These are phyloP conservation scores for Citrus inodora DNA, from an alignment of 345 rosid species.

Conservation along the genomic window DNA sequence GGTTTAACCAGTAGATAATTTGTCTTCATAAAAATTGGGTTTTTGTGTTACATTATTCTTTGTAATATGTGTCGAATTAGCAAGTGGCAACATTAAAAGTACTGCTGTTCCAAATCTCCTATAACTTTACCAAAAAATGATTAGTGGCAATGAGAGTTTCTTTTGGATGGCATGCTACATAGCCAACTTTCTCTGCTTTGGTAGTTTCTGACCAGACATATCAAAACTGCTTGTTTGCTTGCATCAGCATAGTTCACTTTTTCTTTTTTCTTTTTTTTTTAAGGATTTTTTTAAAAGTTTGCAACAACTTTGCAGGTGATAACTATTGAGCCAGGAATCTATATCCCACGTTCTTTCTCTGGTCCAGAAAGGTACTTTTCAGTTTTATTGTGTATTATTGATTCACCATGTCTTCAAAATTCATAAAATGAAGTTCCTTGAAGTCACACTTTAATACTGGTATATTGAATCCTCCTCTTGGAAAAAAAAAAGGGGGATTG, in stretches of 20 bases:
- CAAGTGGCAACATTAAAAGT: neutral
- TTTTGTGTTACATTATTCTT: neutral
- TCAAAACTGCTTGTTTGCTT: neutral
- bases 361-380: constrained; percentile 64
- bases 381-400: neutral
- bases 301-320: constrained; percentile 60
- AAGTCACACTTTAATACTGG: neutral
- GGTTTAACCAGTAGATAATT: neutral
- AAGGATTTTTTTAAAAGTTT: constrained; percentile 4
- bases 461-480: neutral
- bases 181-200: neutral
- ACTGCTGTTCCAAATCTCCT: neutral
- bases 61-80: neutral
- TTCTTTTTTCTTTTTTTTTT: neutral
- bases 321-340: constrained; percentile 96
- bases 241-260: neutral
- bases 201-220: neutral
- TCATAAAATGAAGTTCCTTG: neutral
- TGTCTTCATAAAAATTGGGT: neutral
- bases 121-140: neutral
- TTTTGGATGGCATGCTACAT: neutral
- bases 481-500: too few species aligned
- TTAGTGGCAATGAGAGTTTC: neutral
- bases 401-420: neutral
- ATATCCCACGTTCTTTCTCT: constrained; percentile 57